These are phyloP conservation scores for Porodaedalea pini DNA, from an alignment of 1,284 basidiomycete genomes.

Conservation along the genomic window DNA sequence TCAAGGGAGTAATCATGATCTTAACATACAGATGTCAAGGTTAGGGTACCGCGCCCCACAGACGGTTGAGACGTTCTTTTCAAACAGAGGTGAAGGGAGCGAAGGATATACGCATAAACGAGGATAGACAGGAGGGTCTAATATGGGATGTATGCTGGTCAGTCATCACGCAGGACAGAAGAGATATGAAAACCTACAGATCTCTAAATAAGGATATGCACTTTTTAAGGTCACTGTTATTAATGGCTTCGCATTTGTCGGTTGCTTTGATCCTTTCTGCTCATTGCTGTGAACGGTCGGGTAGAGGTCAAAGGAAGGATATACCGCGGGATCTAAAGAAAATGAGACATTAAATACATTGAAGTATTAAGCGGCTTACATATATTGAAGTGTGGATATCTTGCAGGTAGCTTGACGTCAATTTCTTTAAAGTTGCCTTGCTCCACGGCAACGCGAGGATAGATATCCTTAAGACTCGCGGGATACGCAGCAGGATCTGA, in stretches of 20 bases:
- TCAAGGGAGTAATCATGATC: background rate
- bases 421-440: background rate
- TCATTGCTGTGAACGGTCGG: background rate
- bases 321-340: background rate
- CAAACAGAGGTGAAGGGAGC: background rate
- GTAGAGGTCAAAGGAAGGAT: slow-evolving; percentile 23
- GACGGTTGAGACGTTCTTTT: background rate
- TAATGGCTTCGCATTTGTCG: background rate
- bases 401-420: background rate
- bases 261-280: too few species aligned
- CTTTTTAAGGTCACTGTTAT: background rate
- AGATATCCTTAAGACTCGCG: too few species aligned
- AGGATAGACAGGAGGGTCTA: slow-evolving; percentile 26
- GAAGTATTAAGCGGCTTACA: slow-evolving; percentile 21
- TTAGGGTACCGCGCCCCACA: slow-evolving; percentile 14
- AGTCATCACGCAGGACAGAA: background rate
- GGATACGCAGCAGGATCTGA: slow-evolving; percentile 23
- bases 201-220: slow-evolving; percentile 21
- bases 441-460: too few species aligned
- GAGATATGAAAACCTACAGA: slow-evolving; percentile 15
- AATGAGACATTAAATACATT: background rate
- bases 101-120: slow-evolving; percentile 29
- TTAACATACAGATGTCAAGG: slow-evolving; percentile 15
- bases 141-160: background rate
- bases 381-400: slow-evolving; percentile 28